Base-by-base conservation (phyloP, 1,284 basidiomycete species). In the Naganishia sp. region DNA sequence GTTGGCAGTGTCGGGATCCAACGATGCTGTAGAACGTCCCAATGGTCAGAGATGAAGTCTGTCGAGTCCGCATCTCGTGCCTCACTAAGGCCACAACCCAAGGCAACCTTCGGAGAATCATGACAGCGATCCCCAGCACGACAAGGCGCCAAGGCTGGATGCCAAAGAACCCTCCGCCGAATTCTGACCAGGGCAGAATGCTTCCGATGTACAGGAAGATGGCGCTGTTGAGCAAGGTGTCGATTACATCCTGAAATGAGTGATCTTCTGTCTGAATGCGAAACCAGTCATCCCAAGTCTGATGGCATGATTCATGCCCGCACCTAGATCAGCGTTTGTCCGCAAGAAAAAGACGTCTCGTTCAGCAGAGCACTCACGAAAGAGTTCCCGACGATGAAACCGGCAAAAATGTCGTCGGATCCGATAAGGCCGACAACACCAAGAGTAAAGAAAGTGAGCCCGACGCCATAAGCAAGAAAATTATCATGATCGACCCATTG, bases 131-230 rank as follows among this genome's bases (percentile, higher is more conserved):
- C 1, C 88, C 91, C 45, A 93, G 84, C 33, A 92, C 86, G 54
- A 94, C 81, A 23, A 97, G 83, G 36, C 92, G 83, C 90, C 92
- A 92, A 2, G 90, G 86, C 31, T 84, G 86, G 57, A 96, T 81
- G 42, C 80, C 77, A 70, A 80, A 81, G 67, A 81, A 79, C 3
- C 45, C 59, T 39, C 76, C 72, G 43, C 70, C 70, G 66, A 79
- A 77, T 36, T 79, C 67, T 6, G 28, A 23, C 78, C 78, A 96
- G 0, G 94, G 94, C 85, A 93, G 90, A 86, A 93, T 92, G 42
- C 93, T 91, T 68, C 93, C 93, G 65, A 95, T 87, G 75, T 88
- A 95, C 25, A 94, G 84, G 81, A 96, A 96, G 45, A 79, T 72
- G 0, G 72, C 80, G 42, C 77, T 77, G 74, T 82, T 83, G 55